Base-by-base conservation (phyloP, 495 filamentous ascomycete genomes). In the Cenococcum geophilum region DNA sequence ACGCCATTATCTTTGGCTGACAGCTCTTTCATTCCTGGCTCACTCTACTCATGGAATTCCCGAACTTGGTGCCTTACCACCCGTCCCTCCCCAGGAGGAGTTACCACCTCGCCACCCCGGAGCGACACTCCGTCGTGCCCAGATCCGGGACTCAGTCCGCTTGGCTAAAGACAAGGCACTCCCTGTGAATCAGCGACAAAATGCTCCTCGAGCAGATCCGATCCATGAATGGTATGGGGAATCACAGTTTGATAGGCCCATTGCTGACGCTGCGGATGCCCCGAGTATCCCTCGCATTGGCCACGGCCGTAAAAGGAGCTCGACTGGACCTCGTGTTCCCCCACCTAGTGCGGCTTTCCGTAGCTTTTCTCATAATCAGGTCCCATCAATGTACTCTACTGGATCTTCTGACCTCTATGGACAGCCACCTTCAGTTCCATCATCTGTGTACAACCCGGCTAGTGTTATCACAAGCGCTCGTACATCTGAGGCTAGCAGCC, bases 1-100 rank as follows among this genome's bases (percentile, higher is more conserved):
- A 60, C 85, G 95, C 18, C 93, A 98, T 74, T 96, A 95, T 65
- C 79, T 97, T 59, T 98, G 93, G 93, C 77, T 98, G 16, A 95
- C 88, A 36, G 89, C 93, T 1, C 78, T 98, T 14, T 96, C 92
- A 0, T 98, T 97, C 80, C 77, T 98, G 42, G 90, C 90, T 32
- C 90, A 96, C 70, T 92, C 91, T 4, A 85, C 86, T 36, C 83
- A 88, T 1, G 58, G 60, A 9, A 53, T 68, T 20, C 64, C 67
- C 4, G 64, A 65, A 6, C 34, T 68, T 4, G 60, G 55, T 4
- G 37, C 65, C 45, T 45, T 69, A 25, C 68, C 68, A 32, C 60
- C 67, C 12, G 63, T 61, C 11, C 68, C 68, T 42, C 63, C 58
- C 27, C 51, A 52, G 14, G 59, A 61, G 16, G 59, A 65, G 25